Base-by-base conservation (phyloP, 768 basidiomycete species). In the Lepiota subincarnata region DNA sequence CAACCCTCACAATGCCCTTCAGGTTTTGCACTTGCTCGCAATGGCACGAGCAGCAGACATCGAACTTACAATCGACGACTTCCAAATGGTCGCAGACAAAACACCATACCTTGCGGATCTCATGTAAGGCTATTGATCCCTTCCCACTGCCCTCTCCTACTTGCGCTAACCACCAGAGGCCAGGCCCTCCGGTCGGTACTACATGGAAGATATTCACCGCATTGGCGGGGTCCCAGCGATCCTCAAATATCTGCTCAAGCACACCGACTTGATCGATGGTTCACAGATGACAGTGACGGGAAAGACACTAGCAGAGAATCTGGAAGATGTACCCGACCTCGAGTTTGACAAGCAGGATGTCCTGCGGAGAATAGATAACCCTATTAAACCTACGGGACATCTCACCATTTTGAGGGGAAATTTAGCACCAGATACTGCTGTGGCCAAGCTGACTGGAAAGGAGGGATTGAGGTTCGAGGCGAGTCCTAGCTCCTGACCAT, bases 381-480 rank as follows among this genome's bases (percentile, higher is more conserved):
- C 94, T 8, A 87, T 97, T 70, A 96, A 97, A 66, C 63, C 73
- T 19, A 92, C 86, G 2, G 94, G 94, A 1, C 94, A 96, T 69
- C 69, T 97, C 60, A 85, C 84, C 11, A 92, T 98, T 61, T 69
- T 98, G 57, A 80, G 84, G 48, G 94, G 94, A n/a, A 94, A 89
- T 68, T 73, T 98, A 39, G 86, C 89, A 2, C 94, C 94, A 0
- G 89, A 80, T 45, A 85, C 86, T 0, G 87, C 92, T 24, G 93
- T 98, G 16, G 91, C 92, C 13, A 98, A 98, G 70, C 73, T 97
- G 57, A 96, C 94, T 5, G 93, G 94, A 12, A 94, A 95, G 69
- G 94, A 97, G 70, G 94, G 94, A 4, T 68, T 82, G 48, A 76
- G 71, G 18, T 97, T 97, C 59, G 87, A 91, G 76, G 89, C 87